These are phyloP conservation scores for Ascoidea rubescens DNA, from an alignment of 805 yeast species.

Conservation along the genomic window DNA sequence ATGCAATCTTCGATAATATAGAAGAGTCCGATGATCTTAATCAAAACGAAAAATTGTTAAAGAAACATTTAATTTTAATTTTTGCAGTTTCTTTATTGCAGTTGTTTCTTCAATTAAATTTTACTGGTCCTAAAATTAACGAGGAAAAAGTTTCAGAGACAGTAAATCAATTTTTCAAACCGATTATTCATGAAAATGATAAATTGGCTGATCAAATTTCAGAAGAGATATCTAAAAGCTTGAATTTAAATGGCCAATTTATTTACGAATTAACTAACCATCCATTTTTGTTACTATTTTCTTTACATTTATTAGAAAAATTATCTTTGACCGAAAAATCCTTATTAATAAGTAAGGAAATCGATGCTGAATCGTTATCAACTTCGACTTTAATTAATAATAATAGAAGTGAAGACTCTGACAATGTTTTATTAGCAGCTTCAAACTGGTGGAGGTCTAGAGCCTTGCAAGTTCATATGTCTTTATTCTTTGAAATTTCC, in stretches of 20 bases:
- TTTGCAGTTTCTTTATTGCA: slow-evolving; percentile 52
- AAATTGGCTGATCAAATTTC: slow-evolving; percentile 2
- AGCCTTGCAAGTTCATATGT: slow-evolving; percentile 47
- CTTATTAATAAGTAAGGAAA: slow-evolving; percentile 14
- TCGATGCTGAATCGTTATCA: slow-evolving; percentile 9
- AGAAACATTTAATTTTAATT: slow-evolving; percentile 7
- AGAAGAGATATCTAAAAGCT: slow-evolving; percentile 20
- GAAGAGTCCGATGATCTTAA: background rate
- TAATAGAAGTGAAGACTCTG: slow-evolving; percentile 3
- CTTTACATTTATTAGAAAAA: slow-evolving; percentile 30
- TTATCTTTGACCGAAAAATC: slow-evolving; percentile 20
- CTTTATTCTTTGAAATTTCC: slow-evolving; percentile 50
- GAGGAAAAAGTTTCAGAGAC: background rate
- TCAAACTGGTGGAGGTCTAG: slow-evolving; percentile 69
- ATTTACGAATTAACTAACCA: slow-evolving; percentile 49
- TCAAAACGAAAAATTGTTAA: slow-evolving; percentile 8
- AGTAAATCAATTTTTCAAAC: slow-evolving; percentile 10
- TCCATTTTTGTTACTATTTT: slow-evolving; percentile 29
- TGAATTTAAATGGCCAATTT: slow-evolving; percentile 51
- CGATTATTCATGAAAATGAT: background rate
- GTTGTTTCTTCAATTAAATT: slow-evolving; percentile 59
- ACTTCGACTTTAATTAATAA: slow-evolving; percentile 6
- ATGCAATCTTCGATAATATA: background rate
- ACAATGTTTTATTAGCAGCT: slow-evolving; percentile 27
- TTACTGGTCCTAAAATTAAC: slow-evolving; percentile 62